phyloP scores from a whole-genome alignment of 192 early-diverging fungal genomes.

The Entrophospora sp. region DNA sequence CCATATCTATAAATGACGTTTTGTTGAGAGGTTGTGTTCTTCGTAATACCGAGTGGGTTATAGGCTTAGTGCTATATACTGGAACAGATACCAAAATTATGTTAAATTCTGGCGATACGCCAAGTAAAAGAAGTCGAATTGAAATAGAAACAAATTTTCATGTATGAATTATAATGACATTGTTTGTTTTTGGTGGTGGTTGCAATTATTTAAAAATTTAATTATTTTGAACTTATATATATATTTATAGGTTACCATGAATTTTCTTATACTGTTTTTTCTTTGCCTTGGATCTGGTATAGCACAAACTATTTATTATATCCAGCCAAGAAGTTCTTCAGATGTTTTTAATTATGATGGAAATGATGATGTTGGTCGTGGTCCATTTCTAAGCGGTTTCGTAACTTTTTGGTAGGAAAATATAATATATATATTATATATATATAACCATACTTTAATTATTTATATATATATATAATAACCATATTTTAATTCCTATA shows the following conservation, averaged over 20 bases:
- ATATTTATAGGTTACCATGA: slow-evolving; percentile 53
- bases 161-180: slow-evolving; percentile 32
- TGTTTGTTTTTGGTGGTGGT: neutral
- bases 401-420: slow-evolving; percentile 62
- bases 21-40: slow-evolving; percentile 86
- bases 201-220: neutral
- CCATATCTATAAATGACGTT: slow-evolving; percentile 70
- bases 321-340: slow-evolving; percentile 39
- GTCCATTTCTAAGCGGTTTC: slow-evolving; percentile 51
- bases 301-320: slow-evolving; percentile 51
- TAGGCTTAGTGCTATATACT: slow-evolving; percentile 80
- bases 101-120: too few species aligned
- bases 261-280: slow-evolving; percentile 69
- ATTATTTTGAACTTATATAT: neutral
- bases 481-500: slow-evolving; percentile 86
- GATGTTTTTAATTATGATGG: slow-evolving; percentile 38
- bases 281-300: slow-evolving; percentile 63
- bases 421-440: neutral
- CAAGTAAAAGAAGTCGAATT: too few species aligned
- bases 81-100: too few species aligned
- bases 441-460: neutral
- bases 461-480: slow-evolving; percentile 53
- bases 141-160: slow-evolving; percentile 90
- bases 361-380: slow-evolving; percentile 34
- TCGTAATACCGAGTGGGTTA: slow-evolving; percentile 85